Conservation (phyloP, 164 flowering plant species). For the Dillenia turbinata region DNA sequence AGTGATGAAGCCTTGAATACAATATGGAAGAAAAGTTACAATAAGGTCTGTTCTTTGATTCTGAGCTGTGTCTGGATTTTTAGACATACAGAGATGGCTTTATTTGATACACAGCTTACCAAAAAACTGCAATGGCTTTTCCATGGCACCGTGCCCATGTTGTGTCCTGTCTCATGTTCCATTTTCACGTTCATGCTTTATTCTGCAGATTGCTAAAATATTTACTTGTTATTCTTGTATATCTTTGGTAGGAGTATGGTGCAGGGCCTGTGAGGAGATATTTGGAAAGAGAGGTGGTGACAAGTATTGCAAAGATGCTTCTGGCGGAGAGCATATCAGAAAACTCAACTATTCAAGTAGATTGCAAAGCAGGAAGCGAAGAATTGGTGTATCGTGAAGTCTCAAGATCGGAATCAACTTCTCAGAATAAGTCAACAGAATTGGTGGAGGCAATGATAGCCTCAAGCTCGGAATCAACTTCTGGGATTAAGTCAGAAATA, state of each 20-base stretch:
- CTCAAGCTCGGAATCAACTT: too few relatives aligned
- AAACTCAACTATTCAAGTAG: constrained; percentile 82
- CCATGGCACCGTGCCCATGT: too few relatives aligned
- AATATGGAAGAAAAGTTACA: constrained; percentile 67
- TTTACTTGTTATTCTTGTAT: neutral
- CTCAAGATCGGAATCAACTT: constrained; percentile 38
- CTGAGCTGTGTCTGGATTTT: neutral
- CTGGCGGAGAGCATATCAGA: constrained; percentile 73
- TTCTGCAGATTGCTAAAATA: too few relatives aligned
- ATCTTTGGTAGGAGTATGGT: constrained; percentile 56
- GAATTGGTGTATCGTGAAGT: constrained; percentile 42
- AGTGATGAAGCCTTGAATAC: constrained; percentile 73
- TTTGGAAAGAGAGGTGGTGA: constrained; percentile 86
- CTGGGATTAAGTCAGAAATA: too few relatives aligned
- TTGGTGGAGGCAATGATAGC: constrained; percentile 26
- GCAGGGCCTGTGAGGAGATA: constrained; percentile 92
- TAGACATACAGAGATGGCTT: too few relatives aligned
- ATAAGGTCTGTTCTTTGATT: constrained; percentile 48
- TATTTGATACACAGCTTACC: too few relatives aligned
- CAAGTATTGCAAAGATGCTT: constrained; percentile 77
- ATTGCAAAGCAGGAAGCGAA: constrained; percentile 31
- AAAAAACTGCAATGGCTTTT: too few relatives aligned
- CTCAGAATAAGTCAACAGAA: constrained; percentile 51
- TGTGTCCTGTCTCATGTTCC: too few relatives aligned
- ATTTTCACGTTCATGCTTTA: neutral